Conservation (phyloP, 2,329 filamentous ascomycete species). For the Cordyceps fumosorosea region DNA sequence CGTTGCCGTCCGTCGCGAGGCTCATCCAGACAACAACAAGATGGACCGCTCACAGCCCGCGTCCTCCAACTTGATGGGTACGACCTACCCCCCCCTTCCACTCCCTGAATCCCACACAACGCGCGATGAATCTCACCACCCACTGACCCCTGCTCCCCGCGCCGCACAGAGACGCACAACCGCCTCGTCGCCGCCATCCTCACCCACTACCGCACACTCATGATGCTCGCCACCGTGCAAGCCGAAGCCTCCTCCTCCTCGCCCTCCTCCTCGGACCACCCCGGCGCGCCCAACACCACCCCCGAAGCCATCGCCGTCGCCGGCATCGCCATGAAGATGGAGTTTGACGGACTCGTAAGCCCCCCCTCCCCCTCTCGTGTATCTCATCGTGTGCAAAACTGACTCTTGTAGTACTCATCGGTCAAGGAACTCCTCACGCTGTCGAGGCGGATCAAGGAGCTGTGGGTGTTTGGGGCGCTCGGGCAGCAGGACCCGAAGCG, state of each 20-base stretch:
- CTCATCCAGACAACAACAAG: background rate
- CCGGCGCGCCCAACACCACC: constrained; percentile 26
- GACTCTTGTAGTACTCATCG: constrained; percentile 29
- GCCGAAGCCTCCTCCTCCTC: constrained; percentile 23
- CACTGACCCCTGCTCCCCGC: background rate
- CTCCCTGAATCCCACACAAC: too few species aligned
- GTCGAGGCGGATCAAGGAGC: constrained; percentile 38
- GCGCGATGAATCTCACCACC: too few species aligned
- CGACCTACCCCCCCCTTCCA: background rate
- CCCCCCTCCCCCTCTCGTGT: background rate
- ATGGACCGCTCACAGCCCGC: constrained; percentile 30
- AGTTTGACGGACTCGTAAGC: constrained; percentile 37
- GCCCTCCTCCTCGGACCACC: constrained; percentile 20
- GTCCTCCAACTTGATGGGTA: constrained; percentile 32
- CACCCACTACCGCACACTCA: constrained; percentile 36
- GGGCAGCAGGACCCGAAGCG: constrained; percentile 30
- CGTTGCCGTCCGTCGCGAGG: background rate
- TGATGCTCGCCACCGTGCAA: constrained; percentile 37
- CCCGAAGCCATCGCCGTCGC: constrained; percentile 36
- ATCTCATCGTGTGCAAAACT: too few species aligned
- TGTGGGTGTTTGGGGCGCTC: constrained; percentile 39
- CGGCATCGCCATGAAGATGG: constrained; percentile 38
- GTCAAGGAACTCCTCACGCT: constrained; percentile 39
- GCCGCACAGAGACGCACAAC: constrained; percentile 36
- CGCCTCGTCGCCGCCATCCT: constrained; percentile 39